Base-by-base conservation (phyloP, 1,284 basidiomycete species). In the Trichosporon sp. region DNA sequence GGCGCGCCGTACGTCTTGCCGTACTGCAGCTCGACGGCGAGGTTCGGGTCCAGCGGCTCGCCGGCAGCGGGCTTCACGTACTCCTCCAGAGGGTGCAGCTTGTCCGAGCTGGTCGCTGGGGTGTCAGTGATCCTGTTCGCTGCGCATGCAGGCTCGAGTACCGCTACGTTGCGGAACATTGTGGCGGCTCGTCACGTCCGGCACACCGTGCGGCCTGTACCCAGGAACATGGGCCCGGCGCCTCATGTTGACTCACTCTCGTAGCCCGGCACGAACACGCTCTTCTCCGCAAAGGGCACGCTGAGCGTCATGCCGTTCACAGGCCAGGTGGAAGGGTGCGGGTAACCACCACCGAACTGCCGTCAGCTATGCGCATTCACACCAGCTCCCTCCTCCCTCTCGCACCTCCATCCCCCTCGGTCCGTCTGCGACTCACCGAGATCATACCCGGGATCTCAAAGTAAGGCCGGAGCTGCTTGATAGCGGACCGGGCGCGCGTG, bases 291-390 rank as follows among this genome's bases (percentile, higher is more conserved):
- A 56, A 81, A 81, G 0, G 80, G 80, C 11, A 81, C 67, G 0
- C 76, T 78, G 1, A 80, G 69, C 31, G 79, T 79, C 80, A 81
- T 80, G 32, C 76, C 79, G 69, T 79, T 79, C 32, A 80, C 75
- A 6, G 80, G 80, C 75, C 76, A 80, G 11, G 79, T 81, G 12
- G 75, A 77, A 10, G 79, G 72, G 65, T 80, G 78, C 14, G 79
- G 79, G 37, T 73, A 74, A 12, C 80, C 79, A 12, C 66, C 59
- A 7, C 79, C 79, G 65, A 81, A 78, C 80, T 81, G 66, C n/a
- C n/a, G 16, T 69, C 35, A 67, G 54, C 31, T n/a, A 26, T 8
- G 4, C 16, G 37, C 16, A 26, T 26, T 26, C 26, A 26, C 26
- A 26, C 26, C 43, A 38, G 4, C 8, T 26, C 26, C 26, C 26